Conservation (phyloP, 495 filamentous ascomycete genomes). For the Xylaria venustula region DNA sequence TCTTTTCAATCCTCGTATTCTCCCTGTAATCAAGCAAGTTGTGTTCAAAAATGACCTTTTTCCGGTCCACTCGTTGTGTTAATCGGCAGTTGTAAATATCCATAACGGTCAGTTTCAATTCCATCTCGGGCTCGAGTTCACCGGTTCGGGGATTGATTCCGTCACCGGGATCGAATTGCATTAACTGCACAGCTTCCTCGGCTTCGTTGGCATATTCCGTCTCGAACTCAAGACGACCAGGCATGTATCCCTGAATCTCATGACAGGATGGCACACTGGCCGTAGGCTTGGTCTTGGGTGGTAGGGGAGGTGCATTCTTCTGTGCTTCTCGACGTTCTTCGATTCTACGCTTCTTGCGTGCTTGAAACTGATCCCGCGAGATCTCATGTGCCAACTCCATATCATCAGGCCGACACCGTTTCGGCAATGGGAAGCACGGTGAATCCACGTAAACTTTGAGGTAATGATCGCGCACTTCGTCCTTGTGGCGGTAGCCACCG, state of each 20-base stretch:
- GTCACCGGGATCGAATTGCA: conserved; percentile 96
- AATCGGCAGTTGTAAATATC: conserved; percentile 96
- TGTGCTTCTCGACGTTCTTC: conserved; percentile 87
- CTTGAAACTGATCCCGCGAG: conserved; percentile 88
- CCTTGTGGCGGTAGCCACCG: conserved; percentile 87
- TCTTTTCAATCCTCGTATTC: conserved; percentile 85
- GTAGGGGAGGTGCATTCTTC: conserved; percentile 76
- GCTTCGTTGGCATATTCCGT: conserved; percentile 97
- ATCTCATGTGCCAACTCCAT: conserved; percentile 71
- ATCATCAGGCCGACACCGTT: conserved; percentile 77
- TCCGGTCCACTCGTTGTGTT: conserved; percentile 88
- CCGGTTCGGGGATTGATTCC: conserved; percentile 80
- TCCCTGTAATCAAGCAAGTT: conserved; percentile 88
- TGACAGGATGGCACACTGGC: conserved; percentile 92
- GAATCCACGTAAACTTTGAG: conserved; percentile 83
- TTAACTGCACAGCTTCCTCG: conserved; percentile 95
- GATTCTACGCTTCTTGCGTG: conserved; percentile 89
- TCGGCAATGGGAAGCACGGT: conserved; percentile 78
- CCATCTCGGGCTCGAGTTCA: conserved; percentile 88
- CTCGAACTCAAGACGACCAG: conserved; percentile 94
- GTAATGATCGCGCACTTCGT: conserved; percentile 94
- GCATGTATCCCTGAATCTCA: conserved; percentile 98
- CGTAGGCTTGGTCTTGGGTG: conserved; percentile 93
- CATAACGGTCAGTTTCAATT: conserved; percentile 96
- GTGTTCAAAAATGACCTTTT: conserved; percentile 96